Percentiles rank a stretch among this genome's conserved stretches.
Conservation (phyloP, 2,329 filamentous ascomycete species). For the Penicillium sp. region DNA sequence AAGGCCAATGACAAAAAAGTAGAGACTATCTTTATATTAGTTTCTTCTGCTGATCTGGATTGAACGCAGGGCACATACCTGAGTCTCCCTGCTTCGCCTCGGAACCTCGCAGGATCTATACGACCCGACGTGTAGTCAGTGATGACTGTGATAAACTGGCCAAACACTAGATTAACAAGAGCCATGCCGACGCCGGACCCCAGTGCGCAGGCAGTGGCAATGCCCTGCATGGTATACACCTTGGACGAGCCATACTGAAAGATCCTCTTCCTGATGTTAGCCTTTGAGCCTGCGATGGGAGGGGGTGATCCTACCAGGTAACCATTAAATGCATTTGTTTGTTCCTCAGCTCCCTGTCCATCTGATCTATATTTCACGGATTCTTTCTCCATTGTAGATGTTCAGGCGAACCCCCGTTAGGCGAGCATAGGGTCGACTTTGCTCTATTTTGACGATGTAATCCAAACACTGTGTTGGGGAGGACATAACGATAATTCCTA, state of each 20-base stretch:
- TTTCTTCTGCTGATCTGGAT: not conserved
- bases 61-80: conserved; percentile 16
- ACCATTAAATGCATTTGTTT: not conserved
- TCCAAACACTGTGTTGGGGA: not conserved
- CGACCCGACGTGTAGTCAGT: conserved; percentile 12
- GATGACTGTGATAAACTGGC: conserved; percentile 27
- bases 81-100: conserved; percentile 6
- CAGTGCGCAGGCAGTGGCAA: conserved; percentile 14
- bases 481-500: not conserved
- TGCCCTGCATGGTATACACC: conserved; percentile 2
- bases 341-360: not conserved
- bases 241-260: conserved; percentile 7
- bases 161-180: conserved; percentile 40
- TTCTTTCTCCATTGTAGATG: not conserved
- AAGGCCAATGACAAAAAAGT: conserved; percentile 37
- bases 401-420: not conserved
- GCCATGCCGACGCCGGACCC: conserved; percentile 28
- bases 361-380: not conserved
- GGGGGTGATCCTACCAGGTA: not conserved
- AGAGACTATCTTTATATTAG: conserved; percentile 22
- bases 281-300: not conserved
- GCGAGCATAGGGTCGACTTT: too few relatives aligned
- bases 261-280: conserved; percentile 3
- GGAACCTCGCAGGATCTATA: conserved; percentile 15
- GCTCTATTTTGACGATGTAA: not conserved